These are phyloP conservation scores for Echinosophora koreensis DNA, from an alignment of 306 rosid species.

Conservation along the genomic window DNA sequence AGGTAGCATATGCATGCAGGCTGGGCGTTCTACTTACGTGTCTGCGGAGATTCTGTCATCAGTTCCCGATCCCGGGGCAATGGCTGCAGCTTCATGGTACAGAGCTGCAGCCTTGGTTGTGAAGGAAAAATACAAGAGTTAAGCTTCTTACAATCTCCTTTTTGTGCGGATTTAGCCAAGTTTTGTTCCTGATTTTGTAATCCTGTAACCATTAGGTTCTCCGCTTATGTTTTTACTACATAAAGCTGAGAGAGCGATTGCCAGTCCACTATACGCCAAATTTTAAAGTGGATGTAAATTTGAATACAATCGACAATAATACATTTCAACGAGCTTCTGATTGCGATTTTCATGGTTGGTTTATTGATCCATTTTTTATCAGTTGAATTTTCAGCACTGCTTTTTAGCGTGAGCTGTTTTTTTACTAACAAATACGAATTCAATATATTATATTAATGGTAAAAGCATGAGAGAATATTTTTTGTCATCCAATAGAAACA, in stretches of 20 bases:
- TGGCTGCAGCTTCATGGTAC: constrained; percentile 95
- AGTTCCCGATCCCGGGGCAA: constrained; percentile 97
- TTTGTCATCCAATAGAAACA: no score
- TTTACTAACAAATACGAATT: no score
- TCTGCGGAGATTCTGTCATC: constrained; percentile 71
- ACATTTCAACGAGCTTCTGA: constrained; percentile 31
- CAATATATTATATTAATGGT: no score
- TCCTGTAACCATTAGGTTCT: constrained; percentile 59
- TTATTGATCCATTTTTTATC: neutral
- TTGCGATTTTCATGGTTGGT: constrained; percentile 23
- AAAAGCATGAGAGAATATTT: no score
- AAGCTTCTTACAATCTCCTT: constrained; percentile 42
- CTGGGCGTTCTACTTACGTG: constrained; percentile 86
- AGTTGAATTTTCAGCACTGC: neutral
- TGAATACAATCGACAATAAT: constrained; percentile 48
- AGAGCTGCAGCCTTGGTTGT: constrained; percentile 83
- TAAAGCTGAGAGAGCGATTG: constrained; percentile 78
- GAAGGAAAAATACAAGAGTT: constrained; percentile 55
- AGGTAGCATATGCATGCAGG: constrained; percentile 62
- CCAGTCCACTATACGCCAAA: constrained; percentile 38
- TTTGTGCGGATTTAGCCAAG: constrained; percentile 59
- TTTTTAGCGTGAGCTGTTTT: no score
- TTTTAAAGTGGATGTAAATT: constrained; percentile 51
- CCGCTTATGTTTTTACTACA: constrained; percentile 72
- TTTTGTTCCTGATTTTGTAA: constrained; percentile 58